Conservation (phyloP, 345 rosid species). For the Rhizophora mangle region DNA sequence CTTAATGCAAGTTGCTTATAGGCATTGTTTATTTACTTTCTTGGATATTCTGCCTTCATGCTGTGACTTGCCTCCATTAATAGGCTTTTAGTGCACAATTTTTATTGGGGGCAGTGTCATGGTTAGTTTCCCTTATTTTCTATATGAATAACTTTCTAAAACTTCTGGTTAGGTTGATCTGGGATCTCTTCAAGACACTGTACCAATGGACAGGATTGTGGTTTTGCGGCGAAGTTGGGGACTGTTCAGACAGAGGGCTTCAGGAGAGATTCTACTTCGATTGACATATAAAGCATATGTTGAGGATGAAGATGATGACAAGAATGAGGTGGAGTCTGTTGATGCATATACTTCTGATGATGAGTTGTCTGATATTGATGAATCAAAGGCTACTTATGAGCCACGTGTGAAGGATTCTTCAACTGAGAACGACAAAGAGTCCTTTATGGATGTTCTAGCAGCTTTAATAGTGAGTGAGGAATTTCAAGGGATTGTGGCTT, state of each 20-base stretch:
- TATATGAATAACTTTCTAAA: conserved; percentile 17
- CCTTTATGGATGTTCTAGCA: conserved; percentile 91
- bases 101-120: not conserved
- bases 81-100: not conserved
- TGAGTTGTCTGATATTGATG: conserved; percentile 69
- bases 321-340: conserved; percentile 35
- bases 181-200: conserved; percentile 82
- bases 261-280: conserved; percentile 84
- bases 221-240: conserved; percentile 77
- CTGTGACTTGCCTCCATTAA: conserved; percentile 6
- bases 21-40: not conserved
- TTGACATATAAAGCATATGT: conserved; percentile 95
- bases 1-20: too few relatives aligned
- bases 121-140: conserved; percentile 4
- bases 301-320: conserved; percentile 96
- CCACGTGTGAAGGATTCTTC: conserved; percentile 31
- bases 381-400: conserved; percentile 39
- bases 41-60: not conserved
- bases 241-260: conserved; percentile 60
- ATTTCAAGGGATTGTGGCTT: conserved; percentile 94
- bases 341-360: conserved; percentile 64
- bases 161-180: conserved; percentile 61
- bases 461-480: conserved; percentile 94
- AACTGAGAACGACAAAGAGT: conserved; percentile 56
- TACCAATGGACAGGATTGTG: conserved; percentile 81